These are phyloP conservation scores for Bodo saltans DNA, from an alignment of 78 protist species.

Conservation along the genomic window DNA sequence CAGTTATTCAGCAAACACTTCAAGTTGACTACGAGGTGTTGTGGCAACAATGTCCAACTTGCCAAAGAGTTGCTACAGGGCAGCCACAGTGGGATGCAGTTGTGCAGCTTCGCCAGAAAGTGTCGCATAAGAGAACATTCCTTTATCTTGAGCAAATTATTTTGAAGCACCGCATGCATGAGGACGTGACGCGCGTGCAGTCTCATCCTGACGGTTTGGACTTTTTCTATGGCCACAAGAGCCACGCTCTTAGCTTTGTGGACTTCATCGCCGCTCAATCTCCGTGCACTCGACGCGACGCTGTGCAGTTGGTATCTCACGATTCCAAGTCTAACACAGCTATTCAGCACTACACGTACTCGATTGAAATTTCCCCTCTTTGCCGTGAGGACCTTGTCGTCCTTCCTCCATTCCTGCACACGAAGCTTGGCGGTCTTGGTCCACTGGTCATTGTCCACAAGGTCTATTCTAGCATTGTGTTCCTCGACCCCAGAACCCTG, in stretches of 20 bases:
- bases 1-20: constrained; percentile 56
- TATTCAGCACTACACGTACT: constrained; percentile 75
- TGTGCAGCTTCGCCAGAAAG: constrained; percentile 94
- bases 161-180: constrained; percentile 86
- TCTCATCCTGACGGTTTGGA: constrained; percentile 90
- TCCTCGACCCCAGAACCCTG: constrained; percentile 85
- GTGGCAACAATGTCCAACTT: constrained; percentile 74
- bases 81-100: constrained; percentile 88
- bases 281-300: constrained; percentile 53
- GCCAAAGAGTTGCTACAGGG: constrained; percentile 77
- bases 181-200: constrained; percentile 52
- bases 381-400: constrained; percentile 92
- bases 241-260: constrained; percentile 73
- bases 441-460: constrained; percentile 57
- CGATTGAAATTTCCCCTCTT: constrained; percentile 91
- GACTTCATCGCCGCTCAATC: constrained; percentile 70
- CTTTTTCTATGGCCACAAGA: constrained; percentile 74
- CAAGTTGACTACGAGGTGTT: constrained; percentile 83
- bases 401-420: constrained; percentile 69
- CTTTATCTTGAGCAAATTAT: constrained; percentile 93
- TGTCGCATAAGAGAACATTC: constrained; percentile 92
- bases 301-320: constrained; percentile 75
- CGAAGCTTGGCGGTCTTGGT: constrained; percentile 54
- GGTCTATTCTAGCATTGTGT: constrained; percentile 52
- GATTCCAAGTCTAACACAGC: constrained; percentile 82